These are phyloP conservation scores for Paecilomyces dactylethromorphus DNA, from an alignment of 2,329 filamentous ascomycete genomes.

Conservation along the genomic window DNA sequence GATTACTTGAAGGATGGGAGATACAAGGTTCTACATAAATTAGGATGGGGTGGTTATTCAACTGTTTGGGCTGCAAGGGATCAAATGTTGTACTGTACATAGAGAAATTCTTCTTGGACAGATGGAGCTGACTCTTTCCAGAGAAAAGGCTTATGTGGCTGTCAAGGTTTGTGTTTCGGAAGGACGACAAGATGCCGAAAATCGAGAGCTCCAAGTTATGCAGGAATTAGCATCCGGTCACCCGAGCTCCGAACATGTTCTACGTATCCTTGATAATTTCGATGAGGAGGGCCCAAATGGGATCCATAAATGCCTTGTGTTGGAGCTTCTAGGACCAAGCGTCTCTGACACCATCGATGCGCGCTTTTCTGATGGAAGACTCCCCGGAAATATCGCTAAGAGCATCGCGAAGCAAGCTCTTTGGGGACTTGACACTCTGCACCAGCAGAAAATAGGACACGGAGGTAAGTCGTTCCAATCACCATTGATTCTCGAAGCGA, in stretches of 20 bases:
- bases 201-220: neutral
- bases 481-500: neutral
- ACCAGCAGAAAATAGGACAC: slow-evolving; percentile 34
- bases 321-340: neutral
- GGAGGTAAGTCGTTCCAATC: slow-evolving; percentile 21
- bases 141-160: neutral
- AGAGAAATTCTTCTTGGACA: neutral
- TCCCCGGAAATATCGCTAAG: slow-evolving; percentile 35
- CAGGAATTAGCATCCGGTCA: neutral
- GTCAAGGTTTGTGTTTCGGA: neutral
- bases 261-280: neutral
- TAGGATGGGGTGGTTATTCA: slow-evolving; percentile 30
- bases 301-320: neutral
- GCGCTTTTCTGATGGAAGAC: neutral
- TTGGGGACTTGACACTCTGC: slow-evolving; percentile 31
- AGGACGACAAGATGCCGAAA: neutral
- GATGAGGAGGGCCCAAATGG: neutral
- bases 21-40: slow-evolving; percentile 32
- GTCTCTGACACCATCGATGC: neutral
- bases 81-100: slow-evolving; percentile 10
- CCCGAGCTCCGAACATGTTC: neutral
- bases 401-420: slow-evolving; percentile 35
- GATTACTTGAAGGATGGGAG: slow-evolving; percentile 20
- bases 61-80: slow-evolving; percentile 31
- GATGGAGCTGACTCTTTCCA: neutral